Percentiles rank a stretch among this genome's conserved stretches.
These are phyloP conservation scores for Termitomyces heimii DNA, from an alignment of 768 basidiomycete genomes.

Conservation along the genomic window DNA sequence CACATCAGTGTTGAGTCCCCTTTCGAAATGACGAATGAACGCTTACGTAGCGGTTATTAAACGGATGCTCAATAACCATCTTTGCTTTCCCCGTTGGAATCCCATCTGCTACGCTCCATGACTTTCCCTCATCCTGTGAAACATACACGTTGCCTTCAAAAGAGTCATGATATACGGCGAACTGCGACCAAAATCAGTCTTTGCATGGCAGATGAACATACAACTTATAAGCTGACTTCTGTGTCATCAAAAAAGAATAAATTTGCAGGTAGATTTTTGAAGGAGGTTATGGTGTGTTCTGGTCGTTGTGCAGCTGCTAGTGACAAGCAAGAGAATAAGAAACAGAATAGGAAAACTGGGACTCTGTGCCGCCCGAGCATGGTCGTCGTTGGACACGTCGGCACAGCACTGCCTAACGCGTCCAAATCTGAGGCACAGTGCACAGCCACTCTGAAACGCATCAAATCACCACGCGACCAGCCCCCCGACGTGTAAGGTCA, in stretches of 20 bases:
- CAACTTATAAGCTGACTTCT: constrained; percentile 43
- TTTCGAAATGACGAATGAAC: neutral
- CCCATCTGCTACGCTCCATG: constrained; percentile 43
- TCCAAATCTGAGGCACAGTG: constrained; percentile 5
- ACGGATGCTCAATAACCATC: constrained; percentile 84
- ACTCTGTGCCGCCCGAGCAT: constrained; percentile 19
- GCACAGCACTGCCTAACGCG: constrained; percentile 2
- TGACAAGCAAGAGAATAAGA: constrained; percentile 12
- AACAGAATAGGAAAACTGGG: constrained; percentile 14
- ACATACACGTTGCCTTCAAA: constrained; percentile 64
- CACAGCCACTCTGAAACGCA: constrained; percentile 11
- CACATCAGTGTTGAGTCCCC: neutral
- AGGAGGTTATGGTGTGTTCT: constrained; percentile 41
- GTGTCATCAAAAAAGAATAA: constrained; percentile 95
- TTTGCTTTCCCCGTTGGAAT: constrained; percentile 52
- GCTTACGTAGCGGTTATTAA: constrained; percentile 68
- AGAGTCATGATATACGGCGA: constrained; percentile 79
- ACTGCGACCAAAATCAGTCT: constrained; percentile 20
- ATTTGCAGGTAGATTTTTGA: constrained; percentile 67
- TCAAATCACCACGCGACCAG: neutral
- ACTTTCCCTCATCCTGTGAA: constrained; percentile 84
- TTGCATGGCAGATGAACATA: neutral
- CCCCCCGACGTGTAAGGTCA: too few species aligned
- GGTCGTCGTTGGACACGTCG: constrained; percentile 19
- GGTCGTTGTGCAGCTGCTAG: constrained; percentile 36